Evolutionary conservation across 352 stramenopile species (phyloP), one percentile per base, ranked within the genome.

Genomic region (Pythium oligandrum): DNA sequence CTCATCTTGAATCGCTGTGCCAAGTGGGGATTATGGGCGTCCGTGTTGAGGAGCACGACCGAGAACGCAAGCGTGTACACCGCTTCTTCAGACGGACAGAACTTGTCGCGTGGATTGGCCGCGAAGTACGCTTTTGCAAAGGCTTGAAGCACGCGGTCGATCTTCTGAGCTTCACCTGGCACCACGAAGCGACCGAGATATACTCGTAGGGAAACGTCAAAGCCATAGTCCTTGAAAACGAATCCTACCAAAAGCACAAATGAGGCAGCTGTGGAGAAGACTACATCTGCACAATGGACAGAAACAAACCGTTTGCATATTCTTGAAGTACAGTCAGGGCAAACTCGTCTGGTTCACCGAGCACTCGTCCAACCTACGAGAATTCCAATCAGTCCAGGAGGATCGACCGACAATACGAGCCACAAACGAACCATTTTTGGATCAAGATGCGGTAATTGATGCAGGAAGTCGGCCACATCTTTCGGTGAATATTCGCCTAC

Each of bases 1-100:
- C 45, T 68, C 82, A 93, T 93, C 54, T 89, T 90, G 66, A 84
- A 87, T 45, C 63, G 76, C 53, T 62, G 61, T 0, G 80, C 59
- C 32, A 93, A 51, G 45, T 67, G 67, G 35, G 82, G 82, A 47
- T 90, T 89, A 55, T 90, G 79, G 3, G 82, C 82, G 48, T 93
- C 82, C 10, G 82, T 93, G 60, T 90, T 90, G 31, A 93, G 73
- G 53, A 93, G 61, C 62, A 93, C 55, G 40, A 85, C 59, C 6
- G 82, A 89, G 61, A 93, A 93, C 26, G 78, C 72, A 51, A 90
- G 61, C 42, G 78, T 88, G 68, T 93, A 90, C 32, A 85, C 77
- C 3, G 75, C 76, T 45, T 93, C 82, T 48, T 89, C 79, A 1
- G 75, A 81, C 39, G 75, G 70, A 59, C 78, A 89, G 31, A 80